Base-by-base conservation (phyloP, 1,284 basidiomycete genomes). In the Pseudozyma sp. region DNA sequence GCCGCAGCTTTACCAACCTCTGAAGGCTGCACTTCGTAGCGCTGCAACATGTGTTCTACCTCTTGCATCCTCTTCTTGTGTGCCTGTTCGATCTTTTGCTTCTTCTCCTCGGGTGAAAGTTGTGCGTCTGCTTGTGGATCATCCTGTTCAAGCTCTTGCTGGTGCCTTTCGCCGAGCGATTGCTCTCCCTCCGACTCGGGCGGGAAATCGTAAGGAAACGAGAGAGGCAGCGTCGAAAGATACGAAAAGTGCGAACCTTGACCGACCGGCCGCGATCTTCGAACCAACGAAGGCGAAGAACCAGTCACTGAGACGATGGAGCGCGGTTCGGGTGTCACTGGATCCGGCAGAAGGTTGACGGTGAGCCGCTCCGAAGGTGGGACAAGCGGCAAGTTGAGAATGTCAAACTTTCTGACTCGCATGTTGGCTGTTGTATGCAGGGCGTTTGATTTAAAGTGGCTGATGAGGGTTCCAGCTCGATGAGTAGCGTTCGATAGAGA, bases 171-270 rank as follows among this genome's bases (percentile, higher is more conserved):
- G 11, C 73, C 78, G 7, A 71, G 55, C 51, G 64, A 63, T 44
- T 43, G 55, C 13, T 68, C 78, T 49, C 70, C 72, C 21, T 77
- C 70, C 12, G 70, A 31, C 34, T 71, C 76, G 38, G 77, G 51
- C 8, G 87, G 86, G 12, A 97, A 90, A 35, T 90, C 88, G 85
- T 93, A 94, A 0, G 96, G 96, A 86, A 97, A 98, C 6, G 90
- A 87, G 0, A 92, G 79, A 7, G 94, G 93, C 61, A 94, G 89
- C 0, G 96, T 95, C 1, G 91, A 89, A 50, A 93, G 91, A 81
- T 91, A 91, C 12, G 93, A 90, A 87, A 93, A 97, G 82, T 94
- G 92, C 0, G 90, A 89, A 25, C 89, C 85, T 0, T 88, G 85
- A 10, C 87, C 74, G 89, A 87, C 55, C 89, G 87, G 71, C 88